Conservation (phyloP, 2,329 filamentous ascomycete genomes). For the Xylaria sp. region DNA sequence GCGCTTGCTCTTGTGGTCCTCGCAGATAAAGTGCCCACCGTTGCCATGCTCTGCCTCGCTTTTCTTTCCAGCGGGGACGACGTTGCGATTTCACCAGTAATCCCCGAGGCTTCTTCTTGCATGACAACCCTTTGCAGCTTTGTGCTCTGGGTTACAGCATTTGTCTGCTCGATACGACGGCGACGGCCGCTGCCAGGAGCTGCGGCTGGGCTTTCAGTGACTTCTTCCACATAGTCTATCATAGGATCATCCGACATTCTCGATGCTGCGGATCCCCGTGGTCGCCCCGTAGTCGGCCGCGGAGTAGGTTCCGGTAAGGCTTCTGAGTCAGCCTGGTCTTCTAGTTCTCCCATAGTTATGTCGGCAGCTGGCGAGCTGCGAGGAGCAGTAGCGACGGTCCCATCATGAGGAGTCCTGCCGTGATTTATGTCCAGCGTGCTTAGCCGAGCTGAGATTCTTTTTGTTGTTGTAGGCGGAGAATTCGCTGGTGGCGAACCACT, state of each 20-base stretch:
- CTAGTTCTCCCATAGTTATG: slow-evolving; percentile 13
- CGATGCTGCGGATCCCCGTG: slow-evolving; percentile 41
- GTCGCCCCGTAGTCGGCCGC: slow-evolving; percentile 35
- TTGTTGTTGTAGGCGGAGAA: slow-evolving; percentile 34
- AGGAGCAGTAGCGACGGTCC: slow-evolving; percentile 32
- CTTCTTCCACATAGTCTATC: slow-evolving; percentile 53
- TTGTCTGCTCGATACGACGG: slow-evolving; percentile 53
- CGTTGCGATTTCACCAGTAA: slow-evolving; percentile 48
- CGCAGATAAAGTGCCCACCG: slow-evolving; percentile 43
- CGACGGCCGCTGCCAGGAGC: slow-evolving; percentile 67
- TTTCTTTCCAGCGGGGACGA: slow-evolving; percentile 60
- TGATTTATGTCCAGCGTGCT: slow-evolving; percentile 36
- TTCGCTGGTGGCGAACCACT: neutral
- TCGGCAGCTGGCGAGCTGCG: slow-evolving; percentile 14
- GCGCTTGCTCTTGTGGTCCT: slow-evolving; percentile 47
- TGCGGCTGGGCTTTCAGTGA: slow-evolving; percentile 64
- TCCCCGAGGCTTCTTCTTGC: slow-evolving; percentile 47
- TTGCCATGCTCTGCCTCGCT: slow-evolving; percentile 51
- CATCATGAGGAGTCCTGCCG: slow-evolving; percentile 36
- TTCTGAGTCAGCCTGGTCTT: slow-evolving; percentile 36
- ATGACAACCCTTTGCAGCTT: slow-evolving; percentile 57
- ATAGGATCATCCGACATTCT: slow-evolving; percentile 35
- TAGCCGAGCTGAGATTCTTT: slow-evolving; percentile 26
- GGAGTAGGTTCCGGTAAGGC: slow-evolving; percentile 36
- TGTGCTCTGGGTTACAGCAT: slow-evolving; percentile 54